Base-by-base conservation (phyloP, 768 basidiomycete genomes). In the Termitomyces eurrhizus region DNA sequence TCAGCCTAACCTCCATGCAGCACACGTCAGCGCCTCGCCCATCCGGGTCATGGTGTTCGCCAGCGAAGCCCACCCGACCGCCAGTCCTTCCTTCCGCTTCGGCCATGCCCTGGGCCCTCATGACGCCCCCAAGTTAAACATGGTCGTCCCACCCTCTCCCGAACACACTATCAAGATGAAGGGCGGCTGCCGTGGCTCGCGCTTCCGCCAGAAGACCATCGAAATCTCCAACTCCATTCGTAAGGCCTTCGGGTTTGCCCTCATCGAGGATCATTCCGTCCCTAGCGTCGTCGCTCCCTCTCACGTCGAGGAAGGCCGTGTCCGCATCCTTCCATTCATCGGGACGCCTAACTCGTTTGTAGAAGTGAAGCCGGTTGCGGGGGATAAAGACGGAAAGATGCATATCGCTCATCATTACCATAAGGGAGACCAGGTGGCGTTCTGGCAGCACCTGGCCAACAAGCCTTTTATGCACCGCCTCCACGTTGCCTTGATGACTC, bases 401-500 rank as follows among this genome's bases (percentile, higher is more conserved):
- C n/a, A 52, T 26, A 16, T 37, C 41, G 60, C 56, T 50, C 67
- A 66, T 39, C 63, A 64, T 54, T 69, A 66, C 33, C 72, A 67
- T n/a, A 61, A 66, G 26, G 65, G 57, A 32, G 67, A 66, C 58
- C 66, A 67, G 13, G 66, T 60, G 52, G 65, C 65, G n/a, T 71
- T 71, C 58, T 65, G 60, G 55, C 69, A 69, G 35, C 68, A 64
- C 62, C 69, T 74, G 11, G 57, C 67, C 33, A 65, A 68, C 53
- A 65, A 66, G 24, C 74, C 80, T 37, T 90, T 90, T 80, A 60
- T 81, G 51, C 74, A 70, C 49, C 85, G 92, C 50, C 74, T 93
- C 62, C 83, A 87, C 67, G 74, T 73, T 57, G 87, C 90, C 2
- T 73, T 93, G 57, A 84, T 84, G 77, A 72, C 82, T 8, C 83